Evolutionary conservation across 1,284 basidiomycete species (phyloP), one percentile per base, ranked within the genome.

Genomic region (Boletus sp.): DNA sequence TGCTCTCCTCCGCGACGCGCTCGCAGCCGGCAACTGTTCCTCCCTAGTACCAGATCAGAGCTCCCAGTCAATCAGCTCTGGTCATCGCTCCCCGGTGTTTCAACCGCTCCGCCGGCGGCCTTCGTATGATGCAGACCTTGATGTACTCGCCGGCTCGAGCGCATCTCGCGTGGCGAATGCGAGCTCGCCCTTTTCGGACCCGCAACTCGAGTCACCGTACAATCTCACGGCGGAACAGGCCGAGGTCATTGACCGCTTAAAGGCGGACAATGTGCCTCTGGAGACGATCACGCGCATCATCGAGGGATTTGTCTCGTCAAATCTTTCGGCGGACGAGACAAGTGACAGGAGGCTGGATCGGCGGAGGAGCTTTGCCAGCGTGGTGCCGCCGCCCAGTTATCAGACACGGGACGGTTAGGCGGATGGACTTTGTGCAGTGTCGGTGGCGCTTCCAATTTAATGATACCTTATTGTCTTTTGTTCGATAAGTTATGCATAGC

Each of bases 231-330:
- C 34, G 14, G 37, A 41, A 4, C 60, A 60, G 26, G 17, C 47
- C 23, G 52, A 52, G 13, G 16, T 51, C 19, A 37, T 60, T 25
- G 37, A 50, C 4, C 55, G 13, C 23, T 16, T 64, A 26, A 39
- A 37, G 9, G 16, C 7, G 37, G 37, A 50, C 29, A 42, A 34
- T 5, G 57, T 58, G 2, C 51, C 54, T 8, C 13, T 22, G 1
- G 61, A 60, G 14, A 58, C 46, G 22, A 46, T 60, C n/a, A 9
- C 40, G 12, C 55, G 49, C 7, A 47, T 62, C 22, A 39, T 62
- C 2, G 51, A 56, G 22, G 47, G 43, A 16, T 53, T 52, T 3
- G 20, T 39, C 16, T 22, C 39, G 8, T 22, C 49, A 13, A 39
- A 30, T 4, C 19, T 36, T 1, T 19, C 36, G 4, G 25, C 10